phyloP scores from a whole-genome alignment of 2,329 filamentous ascomycete genomes.

The Nigrospora sphaerica region DNA sequence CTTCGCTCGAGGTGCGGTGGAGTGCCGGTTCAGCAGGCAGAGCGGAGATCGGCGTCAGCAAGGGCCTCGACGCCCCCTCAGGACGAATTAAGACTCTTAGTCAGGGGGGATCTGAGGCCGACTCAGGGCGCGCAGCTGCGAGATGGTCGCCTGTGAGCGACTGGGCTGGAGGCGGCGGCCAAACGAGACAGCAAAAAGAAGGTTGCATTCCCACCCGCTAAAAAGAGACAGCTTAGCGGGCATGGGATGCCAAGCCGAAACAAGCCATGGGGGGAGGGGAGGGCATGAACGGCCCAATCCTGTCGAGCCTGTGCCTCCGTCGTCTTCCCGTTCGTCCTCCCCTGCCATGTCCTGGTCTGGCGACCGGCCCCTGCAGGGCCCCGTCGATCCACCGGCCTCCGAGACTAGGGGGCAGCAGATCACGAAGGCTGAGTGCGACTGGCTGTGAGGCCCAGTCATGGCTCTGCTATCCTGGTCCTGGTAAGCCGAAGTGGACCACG shows the following conservation, averaged over 20 bases:
- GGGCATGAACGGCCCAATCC: too few relatives aligned
- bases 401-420: conserved; percentile 25
- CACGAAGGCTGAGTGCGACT: conserved; percentile 27
- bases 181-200: background rate
- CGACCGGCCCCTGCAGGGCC: conserved; percentile 18
- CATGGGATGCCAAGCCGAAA: conserved; percentile 23
- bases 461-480: too few relatives aligned
- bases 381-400: conserved; percentile 28
- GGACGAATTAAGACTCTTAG: too few relatives aligned
- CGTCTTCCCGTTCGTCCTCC: conserved; percentile 4
- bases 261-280: conserved; percentile 12
- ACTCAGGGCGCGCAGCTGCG: too few relatives aligned
- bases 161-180: background rate
- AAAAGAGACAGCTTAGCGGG: conserved; percentile 12
- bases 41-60: too few relatives aligned
- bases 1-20: too few relatives aligned
- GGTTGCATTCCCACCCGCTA: conserved; percentile 8
- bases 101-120: too few relatives aligned
- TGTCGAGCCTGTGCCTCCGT: background rate
- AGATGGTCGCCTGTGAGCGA: too few relatives aligned
- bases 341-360: conserved; percentile 10
- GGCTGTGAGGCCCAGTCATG: conserved; percentile 11
- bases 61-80: too few relatives aligned
- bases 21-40: too few relatives aligned
- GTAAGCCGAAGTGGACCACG: conserved; percentile 10